These are phyloP conservation scores for Austroboletus novae-zelandiae DNA, from an alignment of 1,284 basidiomycete species.

Conservation along the genomic window DNA sequence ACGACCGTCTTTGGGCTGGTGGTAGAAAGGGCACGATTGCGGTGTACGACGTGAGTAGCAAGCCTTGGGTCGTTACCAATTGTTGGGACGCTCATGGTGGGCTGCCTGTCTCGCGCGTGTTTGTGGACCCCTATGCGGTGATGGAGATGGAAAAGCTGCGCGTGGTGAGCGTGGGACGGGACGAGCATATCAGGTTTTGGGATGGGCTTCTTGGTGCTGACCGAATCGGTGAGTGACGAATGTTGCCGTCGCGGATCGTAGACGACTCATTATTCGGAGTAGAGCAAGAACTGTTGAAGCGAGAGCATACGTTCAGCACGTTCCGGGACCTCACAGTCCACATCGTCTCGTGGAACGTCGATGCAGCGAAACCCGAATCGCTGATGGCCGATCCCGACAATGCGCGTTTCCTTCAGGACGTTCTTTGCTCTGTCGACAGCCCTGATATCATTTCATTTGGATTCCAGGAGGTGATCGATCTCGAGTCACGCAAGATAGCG, in stretches of 20 bases:
- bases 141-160: constrained; percentile 61
- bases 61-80: constrained; percentile 88
- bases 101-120: constrained; percentile 71
- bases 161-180: constrained; percentile 78
- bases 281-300: constrained; percentile 76
- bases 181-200: constrained; percentile 80
- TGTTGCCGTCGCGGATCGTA: neutral
- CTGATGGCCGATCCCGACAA: constrained; percentile 65
- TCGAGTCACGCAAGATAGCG: constrained; percentile 88
- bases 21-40: constrained; percentile 78
- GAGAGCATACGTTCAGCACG: constrained; percentile 75
- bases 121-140: constrained; percentile 73
- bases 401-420: constrained; percentile 68
- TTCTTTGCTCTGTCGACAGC: constrained; percentile 63
- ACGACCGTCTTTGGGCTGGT: constrained; percentile 82
- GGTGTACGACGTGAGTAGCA: constrained; percentile 72
- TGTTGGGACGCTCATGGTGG: constrained; percentile 85
- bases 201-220: constrained; percentile 85
- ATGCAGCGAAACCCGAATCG: constrained; percentile 80
- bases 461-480: constrained; percentile 93
- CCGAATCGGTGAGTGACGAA: constrained; percentile 72
- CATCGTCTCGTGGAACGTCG: constrained; percentile 93
- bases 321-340: constrained; percentile 79
- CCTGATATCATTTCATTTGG: constrained; percentile 94
- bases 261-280: constrained; percentile 4